Evolutionary conservation across 2,329 filamentous ascomycete species (phyloP).

Genomic region (Aspergillus bombycis): DNA sequence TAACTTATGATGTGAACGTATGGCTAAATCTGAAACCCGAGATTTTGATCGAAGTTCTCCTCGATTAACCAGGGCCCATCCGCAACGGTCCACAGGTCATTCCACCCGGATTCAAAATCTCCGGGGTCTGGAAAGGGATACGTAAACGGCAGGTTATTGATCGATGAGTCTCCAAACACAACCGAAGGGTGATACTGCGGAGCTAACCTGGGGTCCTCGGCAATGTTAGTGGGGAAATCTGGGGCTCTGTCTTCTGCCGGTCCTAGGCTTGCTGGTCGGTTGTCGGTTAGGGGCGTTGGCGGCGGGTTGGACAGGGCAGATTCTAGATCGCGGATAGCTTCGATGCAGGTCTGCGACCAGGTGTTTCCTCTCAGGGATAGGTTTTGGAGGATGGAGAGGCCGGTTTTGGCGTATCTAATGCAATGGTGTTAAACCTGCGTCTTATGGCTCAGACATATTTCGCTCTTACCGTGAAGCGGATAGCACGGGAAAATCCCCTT

Average conservation of each 20-base stretch:
- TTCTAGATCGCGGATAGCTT: conserved; percentile 40
- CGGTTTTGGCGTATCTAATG: conserved; percentile 42
- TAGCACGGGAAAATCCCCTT: conserved; percentile 44
- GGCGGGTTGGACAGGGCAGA: conserved; percentile 25
- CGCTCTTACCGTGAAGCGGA: conserved; percentile 18
- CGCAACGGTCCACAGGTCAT: conserved; percentile 36
- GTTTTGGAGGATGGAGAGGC: conserved; percentile 36
- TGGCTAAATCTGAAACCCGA: background rate
- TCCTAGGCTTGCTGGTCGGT: background rate
- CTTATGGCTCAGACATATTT: background rate
- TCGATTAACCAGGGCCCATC: conserved; percentile 40
- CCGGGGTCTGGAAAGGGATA: background rate
- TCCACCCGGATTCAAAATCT: conserved; percentile 10
- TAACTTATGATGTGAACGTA: background rate
- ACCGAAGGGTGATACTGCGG: conserved; percentile 4
- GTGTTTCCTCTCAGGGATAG: conserved; percentile 38
- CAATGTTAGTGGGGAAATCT: background rate
- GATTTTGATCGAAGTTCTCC: conserved; percentile 20
- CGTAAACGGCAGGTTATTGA: background rate
- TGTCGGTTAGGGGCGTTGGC: background rate
- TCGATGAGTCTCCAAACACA: conserved; percentile 4
- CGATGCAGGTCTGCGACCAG: conserved; percentile 46
- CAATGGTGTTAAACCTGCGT: background rate
- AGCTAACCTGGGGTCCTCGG: background rate
- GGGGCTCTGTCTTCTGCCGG: background rate